Evolutionary conservation across 164 flowering plant genomes (phyloP).

Genomic region (Houttuynia cordata): DNA sequence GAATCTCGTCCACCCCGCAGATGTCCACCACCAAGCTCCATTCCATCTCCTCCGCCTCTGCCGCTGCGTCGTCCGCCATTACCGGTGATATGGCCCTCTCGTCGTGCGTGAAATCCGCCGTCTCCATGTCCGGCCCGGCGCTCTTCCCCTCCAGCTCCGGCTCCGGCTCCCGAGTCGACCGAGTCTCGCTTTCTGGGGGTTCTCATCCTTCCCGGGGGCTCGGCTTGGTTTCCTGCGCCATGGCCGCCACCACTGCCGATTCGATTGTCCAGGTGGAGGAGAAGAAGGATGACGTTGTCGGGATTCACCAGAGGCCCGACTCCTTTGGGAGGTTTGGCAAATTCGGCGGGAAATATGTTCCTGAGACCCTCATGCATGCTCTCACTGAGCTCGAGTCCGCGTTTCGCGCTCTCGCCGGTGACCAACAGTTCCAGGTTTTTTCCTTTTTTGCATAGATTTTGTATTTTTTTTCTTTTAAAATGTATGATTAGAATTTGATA

Average conservation of each 20-base stretch:
- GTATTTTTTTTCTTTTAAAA: background rate
- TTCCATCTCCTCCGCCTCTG: no score
- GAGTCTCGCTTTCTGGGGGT: background rate
- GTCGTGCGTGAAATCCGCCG: background rate
- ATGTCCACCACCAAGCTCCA: no score
- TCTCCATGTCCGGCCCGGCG: background rate
- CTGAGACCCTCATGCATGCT: conserved; percentile 76
- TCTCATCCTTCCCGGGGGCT: background rate
- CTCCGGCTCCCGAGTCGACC: background rate
- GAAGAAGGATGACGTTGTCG: conserved; percentile 4
- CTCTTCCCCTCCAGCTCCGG: background rate
- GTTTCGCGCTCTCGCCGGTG: conserved; percentile 38
- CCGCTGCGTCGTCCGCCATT: background rate
- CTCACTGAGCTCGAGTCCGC: conserved; percentile 69
- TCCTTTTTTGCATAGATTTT: background rate
- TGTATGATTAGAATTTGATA: background rate
- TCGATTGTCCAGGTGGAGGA: conserved; percentile 19
- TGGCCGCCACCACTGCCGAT: conserved; percentile 17
- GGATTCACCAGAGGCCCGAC: conserved; percentile 42
- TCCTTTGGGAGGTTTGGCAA: conserved; percentile 71
- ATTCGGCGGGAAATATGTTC: conserved; percentile 79
- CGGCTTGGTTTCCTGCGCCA: conserved; percentile 9
- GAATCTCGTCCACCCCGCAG: no score
- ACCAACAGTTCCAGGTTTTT: conserved; percentile 56
- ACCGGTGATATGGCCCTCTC: conserved; percentile 3